Base-by-base conservation (phyloP, 768 basidiomycete species). In the Phylloporus arenicola region DNA sequence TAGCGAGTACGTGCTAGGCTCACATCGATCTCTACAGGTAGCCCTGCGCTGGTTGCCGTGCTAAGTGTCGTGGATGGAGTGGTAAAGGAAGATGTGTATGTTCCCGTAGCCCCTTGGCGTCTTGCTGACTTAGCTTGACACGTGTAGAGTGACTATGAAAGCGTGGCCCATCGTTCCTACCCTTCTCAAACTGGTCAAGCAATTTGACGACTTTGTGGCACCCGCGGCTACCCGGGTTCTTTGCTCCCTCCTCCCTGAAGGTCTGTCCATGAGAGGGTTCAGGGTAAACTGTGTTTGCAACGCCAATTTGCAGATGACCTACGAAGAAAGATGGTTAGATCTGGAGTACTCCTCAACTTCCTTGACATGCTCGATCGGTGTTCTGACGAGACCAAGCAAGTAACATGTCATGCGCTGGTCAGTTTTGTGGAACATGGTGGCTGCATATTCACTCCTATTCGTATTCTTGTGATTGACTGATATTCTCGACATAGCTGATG, bases 121-220 rank as follows among this genome's bases (percentile, higher is more conserved):
- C 31, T 19, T 8, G 4, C 16, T 52, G 27, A 53, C 25, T 1
- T 31, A 0, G 33, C 42, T 5, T 31, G 57, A 51, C 40, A 20
- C 44, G 20, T 1, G 56, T 11, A 57, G 57, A 42, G 38, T 2
- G 6, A 12, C 30, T 3, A 56, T 60, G 50, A 56, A 37, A 42
- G 8, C 35, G 1, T 49, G 50, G 0, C 42, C 45, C 1, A 55
- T 47, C 1, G 20, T 60, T 7, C 34, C 48, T 9, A 56, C 55
- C 0, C 55, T 67, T 34, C 43, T 64, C 43, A 63, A 45, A 30
- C 40, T 67, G 11, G 43, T 57, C 35, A 50, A 49, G 25, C 48
- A 51, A n/a, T 54, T 31, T 24, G 67, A 68, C 31, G 62, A 68
- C 39, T 64, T 62, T 30, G 65, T 67, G 7, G 54, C 65, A 17